phyloP scores from a whole-genome alignment of 2,329 filamentous ascomycete genomes.

The Coniochaeta sp. region DNA sequence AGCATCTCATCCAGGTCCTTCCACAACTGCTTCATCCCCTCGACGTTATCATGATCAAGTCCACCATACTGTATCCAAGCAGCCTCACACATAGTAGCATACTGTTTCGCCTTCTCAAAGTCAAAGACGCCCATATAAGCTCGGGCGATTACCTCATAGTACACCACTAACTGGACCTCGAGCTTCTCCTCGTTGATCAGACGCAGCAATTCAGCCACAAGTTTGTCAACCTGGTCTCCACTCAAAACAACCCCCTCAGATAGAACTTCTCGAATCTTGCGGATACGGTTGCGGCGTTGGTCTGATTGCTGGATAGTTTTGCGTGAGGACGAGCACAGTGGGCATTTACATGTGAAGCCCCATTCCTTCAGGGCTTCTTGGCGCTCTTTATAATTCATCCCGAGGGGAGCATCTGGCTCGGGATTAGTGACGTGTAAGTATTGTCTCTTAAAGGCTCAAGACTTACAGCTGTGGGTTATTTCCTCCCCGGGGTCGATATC shows the following conservation, averaged over 20 bases:
- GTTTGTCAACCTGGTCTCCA: slow-evolving; percentile 1
- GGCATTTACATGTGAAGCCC: slow-evolving; percentile 17
- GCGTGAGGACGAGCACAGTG: slow-evolving; percentile 10
- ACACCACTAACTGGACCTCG: slow-evolving; percentile 17
- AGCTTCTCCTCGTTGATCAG: slow-evolving; percentile 17
- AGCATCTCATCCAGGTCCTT: slow-evolving; percentile 1
- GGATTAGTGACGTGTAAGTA: background rate
- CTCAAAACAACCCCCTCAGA: background rate
- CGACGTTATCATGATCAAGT: slow-evolving; percentile 13
- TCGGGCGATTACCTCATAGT: slow-evolving; percentile 14
- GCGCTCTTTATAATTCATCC: slow-evolving; percentile 11
- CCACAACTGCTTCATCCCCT: slow-evolving; percentile 11
- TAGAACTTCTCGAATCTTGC: slow-evolving; percentile 13
- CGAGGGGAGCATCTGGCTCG: slow-evolving; percentile 13
- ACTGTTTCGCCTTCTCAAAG: slow-evolving; percentile 7
- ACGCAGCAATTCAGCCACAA: slow-evolving; percentile 12
- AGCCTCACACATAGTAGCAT: slow-evolving; percentile 7
- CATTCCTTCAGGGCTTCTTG: slow-evolving; percentile 10
- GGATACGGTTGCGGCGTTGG: slow-evolving; percentile 12
- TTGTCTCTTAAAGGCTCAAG: background rate
- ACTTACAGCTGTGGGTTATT: slow-evolving; percentile 14
- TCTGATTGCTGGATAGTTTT: slow-evolving; percentile 10
- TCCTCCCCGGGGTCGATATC: slow-evolving; percentile 14
- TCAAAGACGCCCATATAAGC: slow-evolving; percentile 14
- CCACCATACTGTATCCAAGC: slow-evolving; percentile 12